Percentiles rank a stretch among this genome's conserved stretches.
phyloP scores from a whole-genome alignment of 805 yeast species.

The Blastobotrys parvus region DNA sequence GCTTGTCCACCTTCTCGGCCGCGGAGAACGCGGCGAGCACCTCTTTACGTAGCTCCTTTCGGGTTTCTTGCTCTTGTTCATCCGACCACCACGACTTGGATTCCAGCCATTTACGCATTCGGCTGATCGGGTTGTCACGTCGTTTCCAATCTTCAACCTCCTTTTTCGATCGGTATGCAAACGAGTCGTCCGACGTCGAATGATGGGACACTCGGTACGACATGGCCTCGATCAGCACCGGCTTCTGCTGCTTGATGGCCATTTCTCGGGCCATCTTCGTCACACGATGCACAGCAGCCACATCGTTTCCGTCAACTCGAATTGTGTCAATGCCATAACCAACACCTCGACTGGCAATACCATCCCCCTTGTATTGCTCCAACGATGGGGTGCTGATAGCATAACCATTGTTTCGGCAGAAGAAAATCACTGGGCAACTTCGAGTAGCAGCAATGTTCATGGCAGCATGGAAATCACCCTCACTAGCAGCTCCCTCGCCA shows the following conservation, averaged over 20 bases:
- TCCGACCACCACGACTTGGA: constrained; percentile 24
- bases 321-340: constrained; percentile 30
- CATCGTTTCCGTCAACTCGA: constrained; percentile 30
- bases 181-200: constrained; percentile 30
- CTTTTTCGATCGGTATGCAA: constrained; percentile 26
- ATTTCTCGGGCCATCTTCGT: constrained; percentile 21
- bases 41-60: constrained; percentile 18
- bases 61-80: constrained; percentile 19
- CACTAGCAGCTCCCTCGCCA: constrained; percentile 32
- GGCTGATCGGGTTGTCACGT: constrained; percentile 26
- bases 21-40: constrained; percentile 21
- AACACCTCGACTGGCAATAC: constrained; percentile 27
- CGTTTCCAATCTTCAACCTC: constrained; percentile 30
- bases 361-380: constrained; percentile 30
- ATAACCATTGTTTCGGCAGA: constrained; percentile 30
- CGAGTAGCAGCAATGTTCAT: constrained; percentile 30
- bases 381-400: constrained; percentile 28
- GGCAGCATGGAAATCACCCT: constrained; percentile 31
- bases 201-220: constrained; percentile 30
- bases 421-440: constrained; percentile 27
- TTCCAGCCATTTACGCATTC: constrained; percentile 28
- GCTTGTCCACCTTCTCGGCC: constrained; percentile 26
- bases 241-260: constrained; percentile 21
- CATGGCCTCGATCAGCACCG: constrained; percentile 30
- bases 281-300: constrained; percentile 24